phyloP scores from a whole-genome alignment of 495 filamentous ascomycete species.

The Lentithecium fluviatile region DNA sequence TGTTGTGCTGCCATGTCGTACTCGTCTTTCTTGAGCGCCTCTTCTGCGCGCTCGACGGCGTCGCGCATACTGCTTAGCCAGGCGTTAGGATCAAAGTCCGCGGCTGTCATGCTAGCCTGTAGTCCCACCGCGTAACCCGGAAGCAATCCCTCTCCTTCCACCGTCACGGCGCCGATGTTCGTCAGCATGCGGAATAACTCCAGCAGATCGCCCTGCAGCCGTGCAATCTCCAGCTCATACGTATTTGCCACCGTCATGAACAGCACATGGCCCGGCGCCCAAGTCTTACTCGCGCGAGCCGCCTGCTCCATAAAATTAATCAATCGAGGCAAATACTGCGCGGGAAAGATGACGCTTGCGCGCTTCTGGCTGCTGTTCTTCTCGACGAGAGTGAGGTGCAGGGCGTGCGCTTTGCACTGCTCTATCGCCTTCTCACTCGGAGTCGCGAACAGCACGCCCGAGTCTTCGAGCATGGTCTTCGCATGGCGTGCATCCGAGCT shows the following conservation, averaged over 20 bases:
- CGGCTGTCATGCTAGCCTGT: neutral
- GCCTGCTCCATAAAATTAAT: constrained; percentile 18
- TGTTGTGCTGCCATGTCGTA: neutral
- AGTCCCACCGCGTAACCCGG: constrained; percentile 13
- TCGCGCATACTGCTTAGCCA: neutral
- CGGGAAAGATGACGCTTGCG: constrained; percentile 21
- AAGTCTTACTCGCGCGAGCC: neutral
- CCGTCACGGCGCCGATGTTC: constrained; percentile 5
- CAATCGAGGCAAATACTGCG: constrained; percentile 25
- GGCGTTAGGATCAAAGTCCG: neutral
- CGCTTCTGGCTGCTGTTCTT: constrained; percentile 12
- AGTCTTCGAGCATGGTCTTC: constrained; percentile 20
- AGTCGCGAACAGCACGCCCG: constrained; percentile 16
- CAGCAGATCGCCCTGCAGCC: constrained; percentile 21
- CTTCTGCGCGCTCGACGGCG: neutral
- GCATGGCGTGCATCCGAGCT: constrained; percentile 13
- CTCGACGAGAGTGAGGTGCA: constrained; percentile 17
- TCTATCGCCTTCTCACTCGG: neutral
- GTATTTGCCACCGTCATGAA: constrained; percentile 8
- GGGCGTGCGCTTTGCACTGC: neutral
- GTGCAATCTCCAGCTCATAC: constrained; percentile 7
- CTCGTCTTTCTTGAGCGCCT: neutral
- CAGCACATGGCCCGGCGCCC: constrained; percentile 10
- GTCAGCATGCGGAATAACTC: constrained; percentile 21
- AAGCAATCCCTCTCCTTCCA: constrained; percentile 1